A percentile compares a stretch with the other conserved stretches of the same genome.
Evolutionary conservation across 2,329 filamentous ascomycete genomes (phyloP).

Genomic region (Exutisphaerella laricina): DNA sequence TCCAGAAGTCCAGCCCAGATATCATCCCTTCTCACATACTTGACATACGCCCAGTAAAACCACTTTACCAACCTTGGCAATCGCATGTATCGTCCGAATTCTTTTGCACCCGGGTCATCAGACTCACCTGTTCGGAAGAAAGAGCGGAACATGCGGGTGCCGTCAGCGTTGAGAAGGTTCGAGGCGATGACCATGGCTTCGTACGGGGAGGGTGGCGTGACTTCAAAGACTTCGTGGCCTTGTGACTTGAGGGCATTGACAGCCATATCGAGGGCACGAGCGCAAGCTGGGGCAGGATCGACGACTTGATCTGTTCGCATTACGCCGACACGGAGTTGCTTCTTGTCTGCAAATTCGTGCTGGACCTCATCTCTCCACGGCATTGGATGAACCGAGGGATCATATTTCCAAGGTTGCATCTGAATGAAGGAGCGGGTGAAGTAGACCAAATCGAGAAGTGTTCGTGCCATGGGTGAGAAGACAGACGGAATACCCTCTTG

Average conservation of each 20-base stretch:
- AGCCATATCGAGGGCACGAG: slow-evolving; percentile 65
- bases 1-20: slow-evolving; percentile 73
- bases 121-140: slow-evolving; percentile 72
- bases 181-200: slow-evolving; percentile 71
- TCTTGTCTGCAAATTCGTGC: slow-evolving; percentile 56
- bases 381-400: slow-evolving; percentile 80
- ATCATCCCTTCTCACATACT: slow-evolving; percentile 68
- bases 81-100: slow-evolving; percentile 68
- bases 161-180: slow-evolving; percentile 77
- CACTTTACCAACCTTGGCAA: slow-evolving; percentile 71
- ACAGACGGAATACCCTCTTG: slow-evolving; percentile 87
- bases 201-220: slow-evolving; percentile 54
- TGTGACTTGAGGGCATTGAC: slow-evolving; percentile 62
- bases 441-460: slow-evolving; percentile 73
- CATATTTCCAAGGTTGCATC: slow-evolving; percentile 86
- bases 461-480: slow-evolving; percentile 88
- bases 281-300: slow-evolving; percentile 78
- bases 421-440: slow-evolving; percentile 72
- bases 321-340: slow-evolving; percentile 65
- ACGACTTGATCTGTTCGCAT: slow-evolving; percentile 70
- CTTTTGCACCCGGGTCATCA: slow-evolving; percentile 69
- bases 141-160: slow-evolving; percentile 70
- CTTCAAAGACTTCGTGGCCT: slow-evolving; percentile 68
- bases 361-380: slow-evolving; percentile 64
- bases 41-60: slow-evolving; percentile 85